These are phyloP conservation scores for Fusarium sp. DNA, from an alignment of 2,329 filamentous ascomycete genomes.

Conservation along the genomic window DNA sequence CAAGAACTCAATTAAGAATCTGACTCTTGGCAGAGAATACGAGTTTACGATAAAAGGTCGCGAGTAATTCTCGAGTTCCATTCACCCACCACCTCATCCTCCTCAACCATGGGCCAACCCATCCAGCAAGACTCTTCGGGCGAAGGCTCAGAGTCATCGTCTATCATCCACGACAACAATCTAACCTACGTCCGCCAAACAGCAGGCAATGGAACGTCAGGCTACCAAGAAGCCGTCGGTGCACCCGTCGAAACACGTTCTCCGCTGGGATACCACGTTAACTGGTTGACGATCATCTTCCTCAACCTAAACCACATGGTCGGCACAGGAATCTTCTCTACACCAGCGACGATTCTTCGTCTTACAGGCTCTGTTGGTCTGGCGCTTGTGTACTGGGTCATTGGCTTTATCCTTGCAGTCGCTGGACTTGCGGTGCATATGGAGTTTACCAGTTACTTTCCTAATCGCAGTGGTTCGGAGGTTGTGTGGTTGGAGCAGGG, in stretches of 20 bases:
- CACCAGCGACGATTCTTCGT: conserved; percentile 64
- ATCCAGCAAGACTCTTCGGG: background rate
- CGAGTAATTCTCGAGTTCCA: no score
- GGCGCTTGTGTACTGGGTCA: conserved; percentile 71
- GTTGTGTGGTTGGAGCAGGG: conserved; percentile 77
- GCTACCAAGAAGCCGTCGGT: conserved; percentile 70
- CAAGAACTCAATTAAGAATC: no score
- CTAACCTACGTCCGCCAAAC: conserved; percentile 38
- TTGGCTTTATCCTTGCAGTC: conserved; percentile 69
- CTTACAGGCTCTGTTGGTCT: conserved; percentile 72
- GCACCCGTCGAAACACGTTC: conserved; percentile 69
- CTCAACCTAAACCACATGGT: conserved; percentile 72
- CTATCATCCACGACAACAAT: conserved; percentile 34
- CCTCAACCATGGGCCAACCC: background rate
- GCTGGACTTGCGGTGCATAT: conserved; percentile 69
- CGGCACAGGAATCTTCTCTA: conserved; percentile 73
- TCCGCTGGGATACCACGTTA: conserved; percentile 69
- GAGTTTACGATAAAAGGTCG: no score
- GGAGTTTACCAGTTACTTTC: conserved; percentile 73
- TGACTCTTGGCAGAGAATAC: no score
- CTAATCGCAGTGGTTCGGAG: conserved; percentile 72
- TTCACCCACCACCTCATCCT: no score
- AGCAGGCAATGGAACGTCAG: conserved; percentile 60
- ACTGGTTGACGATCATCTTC: conserved; percentile 66
- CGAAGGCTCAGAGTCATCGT: background rate